These are phyloP conservation scores for Pythium coloratum DNA, from an alignment of 352 stramenopile species.

Conservation along the genomic window DNA sequence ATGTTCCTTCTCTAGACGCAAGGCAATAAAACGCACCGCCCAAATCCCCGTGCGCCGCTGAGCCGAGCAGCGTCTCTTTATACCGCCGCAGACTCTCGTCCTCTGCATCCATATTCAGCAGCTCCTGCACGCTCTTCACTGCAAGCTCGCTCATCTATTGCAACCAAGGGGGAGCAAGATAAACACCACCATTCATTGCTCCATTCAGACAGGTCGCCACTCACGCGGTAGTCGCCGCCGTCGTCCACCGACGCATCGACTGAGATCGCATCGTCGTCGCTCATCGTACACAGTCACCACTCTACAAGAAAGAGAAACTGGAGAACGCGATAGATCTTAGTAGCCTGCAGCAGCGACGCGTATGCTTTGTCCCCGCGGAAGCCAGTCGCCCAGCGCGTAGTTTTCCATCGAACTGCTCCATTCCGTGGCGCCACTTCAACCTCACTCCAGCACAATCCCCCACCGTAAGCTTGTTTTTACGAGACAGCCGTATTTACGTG, in stretches of 20 bases:
- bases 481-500: not conserved
- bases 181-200: not conserved
- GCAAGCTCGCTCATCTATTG: slow-evolving; percentile 65
- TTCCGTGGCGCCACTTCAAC: slow-evolving; percentile 7
- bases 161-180: not conserved
- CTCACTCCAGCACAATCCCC: not conserved
- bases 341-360: not conserved
- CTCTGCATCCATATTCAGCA: slow-evolving; percentile 75
- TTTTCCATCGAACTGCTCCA: slow-evolving; percentile 6
- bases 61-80: slow-evolving; percentile 82
- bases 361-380: not conserved
- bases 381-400: not conserved
- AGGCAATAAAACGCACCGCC: slow-evolving; percentile 42
- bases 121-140: slow-evolving; percentile 61
- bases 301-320: not conserved
- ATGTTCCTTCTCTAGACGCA: too few species aligned
- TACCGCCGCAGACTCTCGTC: slow-evolving; percentile 85
- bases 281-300: slow-evolving; percentile 26
- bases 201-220: slow-evolving; percentile 8
- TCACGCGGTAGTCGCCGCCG: slow-evolving; percentile 44
- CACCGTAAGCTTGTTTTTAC: not conserved
- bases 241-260: slow-evolving; percentile 14
- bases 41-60: slow-evolving; percentile 74
- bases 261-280: slow-evolving; percentile 31
- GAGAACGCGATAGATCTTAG: not conserved